Percentiles rank a stretch among this genome's conserved stretches.
These are phyloP conservation scores for Lactarius psammicola DNA, from an alignment of 768 basidiomycete genomes.

Conservation along the genomic window DNA sequence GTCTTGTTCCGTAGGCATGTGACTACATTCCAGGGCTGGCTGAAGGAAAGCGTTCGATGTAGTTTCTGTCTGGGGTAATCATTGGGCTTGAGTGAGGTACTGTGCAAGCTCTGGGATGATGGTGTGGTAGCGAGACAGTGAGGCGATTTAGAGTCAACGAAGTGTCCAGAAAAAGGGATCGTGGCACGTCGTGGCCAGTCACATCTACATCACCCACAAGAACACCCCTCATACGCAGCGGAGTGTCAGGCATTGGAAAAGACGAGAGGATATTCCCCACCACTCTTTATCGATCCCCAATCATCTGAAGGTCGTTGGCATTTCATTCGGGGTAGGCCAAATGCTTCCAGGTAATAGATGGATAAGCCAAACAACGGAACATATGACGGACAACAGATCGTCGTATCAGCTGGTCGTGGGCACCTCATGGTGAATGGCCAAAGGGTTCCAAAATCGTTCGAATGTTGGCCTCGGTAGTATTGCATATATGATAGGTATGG, in stretches of 20 bases:
- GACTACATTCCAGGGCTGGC: neutral
- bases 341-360: too few relatives aligned
- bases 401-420: too few relatives aligned
- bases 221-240: neutral
- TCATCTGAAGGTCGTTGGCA: neutral
- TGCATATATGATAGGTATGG: neutral
- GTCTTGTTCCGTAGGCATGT: neutral
- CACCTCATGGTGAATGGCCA: too few relatives aligned
- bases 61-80: neutral
- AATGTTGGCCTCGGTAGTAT: neutral
- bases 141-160: neutral
- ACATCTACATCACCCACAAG: neutral
- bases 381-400: neutral
- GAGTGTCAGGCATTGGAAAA: neutral
- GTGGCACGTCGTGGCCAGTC: too few relatives aligned
- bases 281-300: slow-evolving; percentile 3
- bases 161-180: too few relatives aligned
- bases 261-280: slow-evolving; percentile 4
- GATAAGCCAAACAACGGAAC: neutral
- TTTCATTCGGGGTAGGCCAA: neutral
- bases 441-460: neutral
- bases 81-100: neutral
- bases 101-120: too few relatives aligned
- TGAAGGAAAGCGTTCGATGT: neutral
- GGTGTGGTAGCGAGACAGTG: neutral